A percentile compares a stretch with the other conserved stretches of the same genome.
Conservation (phyloP, 208 protist species). For the Tritrichomonas foetus region DNA sequence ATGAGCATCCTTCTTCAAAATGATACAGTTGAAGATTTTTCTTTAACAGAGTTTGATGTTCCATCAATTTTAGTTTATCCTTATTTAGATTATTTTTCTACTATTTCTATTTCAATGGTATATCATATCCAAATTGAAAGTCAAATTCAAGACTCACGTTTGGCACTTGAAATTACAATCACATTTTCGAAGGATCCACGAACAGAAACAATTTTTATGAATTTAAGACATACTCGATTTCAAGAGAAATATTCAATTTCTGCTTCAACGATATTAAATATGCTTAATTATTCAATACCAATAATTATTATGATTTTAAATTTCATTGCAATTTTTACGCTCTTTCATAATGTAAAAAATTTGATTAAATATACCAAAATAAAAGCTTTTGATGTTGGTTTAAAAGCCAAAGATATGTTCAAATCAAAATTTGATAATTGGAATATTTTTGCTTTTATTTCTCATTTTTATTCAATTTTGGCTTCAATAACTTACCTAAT, state of each 20-base stretch:
- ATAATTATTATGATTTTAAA: not conserved
- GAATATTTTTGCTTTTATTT: not conserved
- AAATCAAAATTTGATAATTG: constrained; percentile 17
- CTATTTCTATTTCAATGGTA: not conserved
- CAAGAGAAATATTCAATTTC: not conserved
- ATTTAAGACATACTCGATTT: not conserved
- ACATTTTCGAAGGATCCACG: not conserved
- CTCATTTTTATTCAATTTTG: not conserved
- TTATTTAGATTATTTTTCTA: not conserved
- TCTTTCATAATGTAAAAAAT: not conserved
- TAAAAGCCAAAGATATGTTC: not conserved
- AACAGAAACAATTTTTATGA: not conserved
- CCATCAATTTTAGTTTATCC: not conserved
- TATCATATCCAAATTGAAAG: not conserved
- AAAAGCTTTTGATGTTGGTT: not conserved
- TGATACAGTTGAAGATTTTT: not conserved
- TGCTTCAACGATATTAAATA: not conserved
- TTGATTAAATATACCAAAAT: not conserved
- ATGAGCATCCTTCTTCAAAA: not conserved
- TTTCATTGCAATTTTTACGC: not conserved
- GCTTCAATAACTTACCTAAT: not conserved
- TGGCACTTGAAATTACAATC: not conserved
- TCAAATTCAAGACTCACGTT: not conserved
- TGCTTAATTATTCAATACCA: not conserved
- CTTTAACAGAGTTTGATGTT: not conserved